Evolutionary conservation across 768 basidiomycete species (phyloP), one percentile per base, ranked within the genome.

Genomic region (Fomitopsis pulvina): DNA sequence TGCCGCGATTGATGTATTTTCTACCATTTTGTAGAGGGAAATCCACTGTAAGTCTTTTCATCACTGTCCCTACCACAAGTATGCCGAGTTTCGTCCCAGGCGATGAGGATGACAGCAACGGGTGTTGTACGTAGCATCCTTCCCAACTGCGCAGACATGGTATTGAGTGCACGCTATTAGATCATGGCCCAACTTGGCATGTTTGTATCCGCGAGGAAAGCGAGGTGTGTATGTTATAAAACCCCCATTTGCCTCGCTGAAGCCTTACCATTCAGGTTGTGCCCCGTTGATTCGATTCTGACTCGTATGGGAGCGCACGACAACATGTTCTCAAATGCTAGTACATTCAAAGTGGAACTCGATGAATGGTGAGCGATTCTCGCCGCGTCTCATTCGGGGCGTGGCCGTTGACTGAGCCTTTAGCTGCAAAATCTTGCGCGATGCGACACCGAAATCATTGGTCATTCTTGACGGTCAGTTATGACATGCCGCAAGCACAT

Each of bases 301-400:
- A 97, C 96, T 2, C 83, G 95, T 22, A 98, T 98, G 96, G 96
- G 96, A 9, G 96, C 96, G 2, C 96, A 97, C 63, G 95, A 98
- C 61, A 93, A 93, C 62, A 92, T 95, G 87, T 94, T 93, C 66
- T 85, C 88, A 2, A 84, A 91, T 57, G 80, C 92, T 1, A 92
- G 91, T 67, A 97, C 95, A 0, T 99, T 98, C 79, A 96, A 97
- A 65, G 96, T 99, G 20, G 96, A 99, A 64, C 72, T 99, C 50
- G 96, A 98, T 63, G 96, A 99, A 78, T 92, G 92, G 92, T 92
- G 58, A 37, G 53, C 41, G 3, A n/a, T 2, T 32, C 38, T n/a
- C n/a, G 21, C 12, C 14, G 24, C 4, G 11, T 27, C 5, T 37
- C 25, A n/a, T 30, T 4, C 2, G 22, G 20, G 25, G 24, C 47